phyloP scores from a whole-genome alignment of 345 rosid genomes.

The Salix udensis region DNA sequence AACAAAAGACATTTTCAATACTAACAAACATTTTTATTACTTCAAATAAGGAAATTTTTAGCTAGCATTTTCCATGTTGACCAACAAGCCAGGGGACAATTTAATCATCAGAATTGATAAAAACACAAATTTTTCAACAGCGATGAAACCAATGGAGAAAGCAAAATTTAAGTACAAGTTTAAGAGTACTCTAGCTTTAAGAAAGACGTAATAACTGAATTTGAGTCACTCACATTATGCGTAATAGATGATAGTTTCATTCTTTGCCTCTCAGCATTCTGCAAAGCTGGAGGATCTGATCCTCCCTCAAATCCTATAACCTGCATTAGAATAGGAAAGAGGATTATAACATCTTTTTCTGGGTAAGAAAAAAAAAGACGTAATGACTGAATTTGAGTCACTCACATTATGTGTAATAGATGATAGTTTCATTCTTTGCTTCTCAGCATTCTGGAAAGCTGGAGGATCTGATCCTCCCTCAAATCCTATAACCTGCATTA shows the following conservation, averaged over 20 bases:
- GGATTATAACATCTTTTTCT: not conserved
- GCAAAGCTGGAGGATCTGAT: constrained; percentile 88
- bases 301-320: constrained; percentile 85
- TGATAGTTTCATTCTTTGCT: constrained; percentile 51
- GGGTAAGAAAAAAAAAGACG: not conserved
- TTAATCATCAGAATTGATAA: not conserved
- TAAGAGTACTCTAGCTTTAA: constrained; percentile 3
- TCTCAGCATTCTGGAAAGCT: constrained; percentile 80
- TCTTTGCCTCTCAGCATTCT: constrained; percentile 71
- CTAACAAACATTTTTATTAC: not conserved
- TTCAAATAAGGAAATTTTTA: not conserved
- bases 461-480: constrained; percentile 91
- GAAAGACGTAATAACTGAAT: constrained; percentile 21
- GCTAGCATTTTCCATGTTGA: not conserved
- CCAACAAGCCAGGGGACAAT: not conserved
- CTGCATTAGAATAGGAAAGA: constrained; percentile 36
- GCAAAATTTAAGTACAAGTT: not conserved
- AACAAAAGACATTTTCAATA: not conserved
- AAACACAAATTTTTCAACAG: not conserved
- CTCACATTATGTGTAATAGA: constrained; percentile 36
- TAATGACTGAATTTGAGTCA: constrained; percentile 28
- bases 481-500: constrained; percentile 69
- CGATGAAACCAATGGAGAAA: not conserved
- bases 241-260: constrained; percentile 39
- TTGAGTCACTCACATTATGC: constrained; percentile 31